phyloP scores from a whole-genome alignment of 2,329 filamentous ascomycete species.

The Hyphodiscus sp. region DNA sequence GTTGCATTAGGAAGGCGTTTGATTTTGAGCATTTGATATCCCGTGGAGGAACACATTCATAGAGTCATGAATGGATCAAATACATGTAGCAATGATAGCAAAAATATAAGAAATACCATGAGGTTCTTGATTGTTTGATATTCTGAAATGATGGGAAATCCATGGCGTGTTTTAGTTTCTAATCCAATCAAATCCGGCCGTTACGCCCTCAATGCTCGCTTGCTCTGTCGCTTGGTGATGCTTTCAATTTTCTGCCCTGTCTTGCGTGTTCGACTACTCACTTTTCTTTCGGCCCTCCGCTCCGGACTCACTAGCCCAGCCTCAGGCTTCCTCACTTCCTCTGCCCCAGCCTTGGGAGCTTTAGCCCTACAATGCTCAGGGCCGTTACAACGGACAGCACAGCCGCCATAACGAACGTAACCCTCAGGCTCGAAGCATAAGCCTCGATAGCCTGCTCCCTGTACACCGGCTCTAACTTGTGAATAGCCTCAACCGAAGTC shows the following conservation, averaged over 20 bases:
- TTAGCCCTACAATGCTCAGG: slow-evolving; percentile 43
- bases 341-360: slow-evolving; percentile 45
- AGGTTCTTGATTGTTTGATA: no score
- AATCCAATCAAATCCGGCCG: not conserved
- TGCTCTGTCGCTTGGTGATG: not conserved
- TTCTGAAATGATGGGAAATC: no score
- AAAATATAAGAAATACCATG: not conserved
- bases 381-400: slow-evolving; percentile 43
- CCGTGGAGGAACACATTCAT: not conserved
- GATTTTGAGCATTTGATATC: not conserved
- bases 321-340: slow-evolving; percentile 32
- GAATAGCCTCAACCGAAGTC: slow-evolving; percentile 48
- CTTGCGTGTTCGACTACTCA: no score
- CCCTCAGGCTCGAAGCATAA: slow-evolving; percentile 45
- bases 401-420: slow-evolving; percentile 38
- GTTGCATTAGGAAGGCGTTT: slow-evolving; percentile 8
- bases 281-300: no score
- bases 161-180: no score
- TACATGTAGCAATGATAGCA: not conserved
- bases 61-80: not conserved
- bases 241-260: no score
- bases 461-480: slow-evolving; percentile 37
- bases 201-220: not conserved
- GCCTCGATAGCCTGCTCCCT: slow-evolving; percentile 48
- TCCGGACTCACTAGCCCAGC: slow-evolving; percentile 20